These are phyloP conservation scores for Phytophthora macrochlamydospora DNA, from an alignment of 352 stramenopile species.

Conservation along the genomic window DNA sequence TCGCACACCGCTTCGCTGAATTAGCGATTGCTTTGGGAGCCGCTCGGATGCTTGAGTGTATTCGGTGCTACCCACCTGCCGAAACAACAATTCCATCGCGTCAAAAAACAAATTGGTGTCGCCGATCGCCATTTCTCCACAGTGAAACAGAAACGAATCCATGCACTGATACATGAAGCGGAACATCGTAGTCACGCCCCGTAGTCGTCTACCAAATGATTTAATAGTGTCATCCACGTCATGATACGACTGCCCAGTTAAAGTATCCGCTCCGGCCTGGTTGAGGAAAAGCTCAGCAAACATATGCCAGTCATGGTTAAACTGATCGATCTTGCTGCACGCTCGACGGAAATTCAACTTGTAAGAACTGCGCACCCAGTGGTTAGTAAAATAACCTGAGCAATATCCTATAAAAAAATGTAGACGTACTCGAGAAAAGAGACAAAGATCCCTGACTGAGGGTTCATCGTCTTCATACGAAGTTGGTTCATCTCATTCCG, in stretches of 20 bases:
- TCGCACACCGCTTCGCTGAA: conserved; percentile 10
- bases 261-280: conserved; percentile 26
- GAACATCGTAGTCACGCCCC: conserved; percentile 57
- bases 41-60: conserved; percentile 60
- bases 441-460: conserved; percentile 62
- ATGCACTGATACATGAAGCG: conserved; percentile 87
- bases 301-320: conserved; percentile 57
- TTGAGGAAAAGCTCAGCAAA: conserved; percentile 60
- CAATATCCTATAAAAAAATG: neutral
- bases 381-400: conserved; percentile 2
- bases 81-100: conserved; percentile 77
- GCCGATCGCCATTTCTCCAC: conserved; percentile 78
- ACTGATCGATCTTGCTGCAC: conserved; percentile 54
- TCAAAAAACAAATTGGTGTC: conserved; percentile 76
- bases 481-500: conserved; percentile 38
- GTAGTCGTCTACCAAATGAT: conserved; percentile 29
- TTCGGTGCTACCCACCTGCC: conserved; percentile 69
- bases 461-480: conserved; percentile 66
- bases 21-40: conserved; percentile 11
- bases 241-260: conserved; percentile 37
- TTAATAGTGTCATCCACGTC: conserved; percentile 56
- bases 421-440: conserved; percentile 67
- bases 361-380: conserved; percentile 50
- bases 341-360: conserved; percentile 71
- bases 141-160: conserved; percentile 77